Base-by-base conservation (phyloP, 78 protist species). In the Monosiga brevicollis region DNA sequence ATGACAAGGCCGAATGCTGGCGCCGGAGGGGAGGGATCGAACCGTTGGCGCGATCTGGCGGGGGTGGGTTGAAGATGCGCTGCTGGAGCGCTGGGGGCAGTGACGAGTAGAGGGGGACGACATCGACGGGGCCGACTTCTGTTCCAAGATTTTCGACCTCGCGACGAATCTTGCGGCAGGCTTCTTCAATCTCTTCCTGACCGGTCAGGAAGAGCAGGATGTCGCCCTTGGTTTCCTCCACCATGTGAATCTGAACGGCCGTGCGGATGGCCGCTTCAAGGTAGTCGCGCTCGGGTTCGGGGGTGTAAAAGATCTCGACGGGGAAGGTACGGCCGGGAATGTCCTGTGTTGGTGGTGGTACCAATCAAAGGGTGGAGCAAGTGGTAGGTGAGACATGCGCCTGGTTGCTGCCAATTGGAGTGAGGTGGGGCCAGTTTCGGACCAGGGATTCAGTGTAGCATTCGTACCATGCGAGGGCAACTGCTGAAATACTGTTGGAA, bases 181-280 rank as follows among this genome's bases (percentile, higher is more conserved):
- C 91, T 6, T 92, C 94, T 76, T 95, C 96, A 80, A 94, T 88
- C 76, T 96, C 97, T 41, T 84, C 87, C 70, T 90, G 91, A n/a
- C 97, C 99, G 20, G 99, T 97, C 34, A 99, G 87, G 84, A 99
- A 99, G 39, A 98, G 87, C 0, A 97, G 90, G 36, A 99, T 91
- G 79, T 98, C 99, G 40, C 99, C 99, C 9, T 81, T 78, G 6
- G 6, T 15, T 0, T 38, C 90, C 82, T 96, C 99, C 76, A 83
- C 85, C 38, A 85, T 55, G 85, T 98, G 99, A 74, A 95, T 93
- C 79, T 91, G 91, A 32, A 97, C 83, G 1, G 79, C 95, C 0
- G 99, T 96, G 26, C 96, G 86, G 54, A 97, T 86, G 40, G 99
- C 95, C 2, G 98, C 96, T 37, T 94, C 97, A n/a, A 97, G 77